Evolutionary conservation across 345 rosid species (phyloP).

Genomic region (Passiflora organensis): DNA sequence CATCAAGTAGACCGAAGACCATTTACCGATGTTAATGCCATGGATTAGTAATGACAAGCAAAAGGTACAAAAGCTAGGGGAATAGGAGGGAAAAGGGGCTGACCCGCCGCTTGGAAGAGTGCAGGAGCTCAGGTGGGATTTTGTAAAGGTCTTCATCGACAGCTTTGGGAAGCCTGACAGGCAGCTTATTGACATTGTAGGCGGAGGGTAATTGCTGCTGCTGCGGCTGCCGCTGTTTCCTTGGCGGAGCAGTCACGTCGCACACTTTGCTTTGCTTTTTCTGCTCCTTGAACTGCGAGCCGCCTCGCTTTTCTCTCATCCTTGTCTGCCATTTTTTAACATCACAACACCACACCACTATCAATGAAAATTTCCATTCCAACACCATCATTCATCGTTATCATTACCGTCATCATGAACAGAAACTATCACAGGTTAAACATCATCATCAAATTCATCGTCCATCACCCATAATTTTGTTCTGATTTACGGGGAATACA

Average conservation of each 20-base stretch:
- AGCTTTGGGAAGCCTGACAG: conserved; percentile 43
- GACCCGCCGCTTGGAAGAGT: conserved; percentile 28
- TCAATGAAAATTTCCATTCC: background rate
- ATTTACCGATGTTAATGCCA: too few species aligned
- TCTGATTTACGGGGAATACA: too few species aligned
- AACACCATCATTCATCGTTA: conserved; percentile 3
- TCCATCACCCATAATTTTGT: too few species aligned
- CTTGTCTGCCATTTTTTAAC: conserved; percentile 31
- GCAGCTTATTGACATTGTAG: background rate
- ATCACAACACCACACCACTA: too few species aligned
- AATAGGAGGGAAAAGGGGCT: background rate
- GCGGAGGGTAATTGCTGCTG: background rate
- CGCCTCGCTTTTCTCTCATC: conserved; percentile 34
- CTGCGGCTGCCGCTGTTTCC: too few species aligned
- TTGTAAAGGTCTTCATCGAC: conserved; percentile 92
- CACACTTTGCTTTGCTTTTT: conserved; percentile 53
- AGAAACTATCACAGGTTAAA: too few species aligned
- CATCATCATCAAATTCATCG: background rate
- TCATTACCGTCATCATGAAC: background rate
- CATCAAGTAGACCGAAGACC: too few species aligned
- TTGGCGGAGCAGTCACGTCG: conserved; percentile 49
- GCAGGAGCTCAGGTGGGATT: conserved; percentile 75
- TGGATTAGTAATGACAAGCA: too few species aligned
- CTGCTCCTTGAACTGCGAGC: conserved; percentile 43
- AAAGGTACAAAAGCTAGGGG: too few species aligned